phyloP scores from a whole-genome alignment of 2,329 filamentous ascomycete genomes.

The Fusarium solani-melongenae region DNA sequence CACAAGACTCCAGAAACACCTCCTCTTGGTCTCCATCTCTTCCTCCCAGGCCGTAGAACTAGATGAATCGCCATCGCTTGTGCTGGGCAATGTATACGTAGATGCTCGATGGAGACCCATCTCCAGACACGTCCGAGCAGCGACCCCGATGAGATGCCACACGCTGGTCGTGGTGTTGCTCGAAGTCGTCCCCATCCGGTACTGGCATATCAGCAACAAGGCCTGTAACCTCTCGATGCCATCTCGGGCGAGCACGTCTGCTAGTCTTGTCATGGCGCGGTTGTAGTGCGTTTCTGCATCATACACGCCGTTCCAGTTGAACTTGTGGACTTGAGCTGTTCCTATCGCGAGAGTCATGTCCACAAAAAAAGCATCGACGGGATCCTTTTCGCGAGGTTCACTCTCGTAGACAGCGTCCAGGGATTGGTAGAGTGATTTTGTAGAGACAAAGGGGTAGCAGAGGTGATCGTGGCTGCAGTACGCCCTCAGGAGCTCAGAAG shows the following conservation, averaged over 20 bases:
- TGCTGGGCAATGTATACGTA: conserved; percentile 41
- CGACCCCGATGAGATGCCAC: conserved; percentile 58
- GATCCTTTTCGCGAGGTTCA: conserved; percentile 30
- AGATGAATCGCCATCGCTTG: neutral
- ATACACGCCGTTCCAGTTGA: conserved; percentile 56
- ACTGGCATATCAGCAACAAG: conserved; percentile 56
- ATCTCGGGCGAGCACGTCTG: conserved; percentile 50
- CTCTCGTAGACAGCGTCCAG: conserved; percentile 47
- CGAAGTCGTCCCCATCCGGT: conserved; percentile 53
- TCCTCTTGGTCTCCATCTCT: conserved; percentile 49
- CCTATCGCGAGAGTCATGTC: conserved; percentile 58
- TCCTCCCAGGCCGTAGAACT: conserved; percentile 19
- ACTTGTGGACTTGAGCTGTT: conserved; percentile 55
- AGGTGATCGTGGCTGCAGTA: conserved; percentile 57
- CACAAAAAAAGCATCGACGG: conserved; percentile 53
- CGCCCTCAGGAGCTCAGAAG: conserved; percentile 51
- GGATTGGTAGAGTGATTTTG: conserved; percentile 41
- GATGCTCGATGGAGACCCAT: conserved; percentile 54
- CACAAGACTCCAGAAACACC: conserved; percentile 58
- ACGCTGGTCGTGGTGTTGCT: conserved; percentile 53
- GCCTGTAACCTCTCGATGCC: conserved; percentile 54
- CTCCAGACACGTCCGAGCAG: conserved; percentile 54
- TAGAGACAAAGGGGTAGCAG: conserved; percentile 55
- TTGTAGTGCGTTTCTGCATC: conserved; percentile 56
- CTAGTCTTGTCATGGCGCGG: conserved; percentile 51